phyloP scores from a whole-genome alignment of 768 basidiomycete species.

The Austroboletus eburneus region DNA sequence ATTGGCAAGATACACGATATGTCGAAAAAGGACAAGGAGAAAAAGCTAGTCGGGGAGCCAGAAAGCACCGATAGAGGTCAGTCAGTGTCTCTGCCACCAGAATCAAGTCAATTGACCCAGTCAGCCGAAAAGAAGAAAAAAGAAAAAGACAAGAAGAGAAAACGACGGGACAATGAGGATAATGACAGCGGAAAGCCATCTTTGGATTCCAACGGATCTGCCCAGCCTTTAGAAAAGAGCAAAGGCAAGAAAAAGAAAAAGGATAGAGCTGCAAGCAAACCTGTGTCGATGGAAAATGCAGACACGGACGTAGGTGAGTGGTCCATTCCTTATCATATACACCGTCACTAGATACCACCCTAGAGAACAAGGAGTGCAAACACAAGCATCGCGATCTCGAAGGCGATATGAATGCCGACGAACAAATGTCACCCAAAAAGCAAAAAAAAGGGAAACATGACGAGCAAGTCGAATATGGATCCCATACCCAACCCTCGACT shows the following conservation, averaged over 20 bases:
- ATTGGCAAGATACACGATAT: too few species aligned
- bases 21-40: background rate
- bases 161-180: conserved; percentile 21
- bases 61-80: conserved; percentile 24
- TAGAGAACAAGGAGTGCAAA: conserved; percentile 20
- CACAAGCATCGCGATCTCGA: conserved; percentile 16
- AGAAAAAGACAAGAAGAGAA: conserved; percentile 40
- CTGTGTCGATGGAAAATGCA: background rate
- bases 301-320: conserved; percentile 2
- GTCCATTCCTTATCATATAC: background rate
- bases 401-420: conserved; percentile 4
- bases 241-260: conserved; percentile 15
- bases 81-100: background rate
- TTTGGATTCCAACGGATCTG: too few species aligned
- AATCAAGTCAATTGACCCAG: conserved; percentile 7
- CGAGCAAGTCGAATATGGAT: conserved; percentile 1
- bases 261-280: too few species aligned
- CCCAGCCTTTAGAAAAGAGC: conserved; percentile 2
- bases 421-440: conserved; percentile 17
- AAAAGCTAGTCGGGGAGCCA: too few species aligned
- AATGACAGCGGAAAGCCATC: too few species aligned
- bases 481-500: conserved; percentile 1
- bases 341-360: conserved; percentile 2
- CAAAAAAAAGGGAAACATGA: conserved; percentile 26
- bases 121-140: conserved; percentile 25